Evolutionary conservation across 228 moss, liverwort and hornwort genomes (phyloP), one percentile per base, ranked within the genome.

Genomic region (Sphagnum magellanicum): DNA sequence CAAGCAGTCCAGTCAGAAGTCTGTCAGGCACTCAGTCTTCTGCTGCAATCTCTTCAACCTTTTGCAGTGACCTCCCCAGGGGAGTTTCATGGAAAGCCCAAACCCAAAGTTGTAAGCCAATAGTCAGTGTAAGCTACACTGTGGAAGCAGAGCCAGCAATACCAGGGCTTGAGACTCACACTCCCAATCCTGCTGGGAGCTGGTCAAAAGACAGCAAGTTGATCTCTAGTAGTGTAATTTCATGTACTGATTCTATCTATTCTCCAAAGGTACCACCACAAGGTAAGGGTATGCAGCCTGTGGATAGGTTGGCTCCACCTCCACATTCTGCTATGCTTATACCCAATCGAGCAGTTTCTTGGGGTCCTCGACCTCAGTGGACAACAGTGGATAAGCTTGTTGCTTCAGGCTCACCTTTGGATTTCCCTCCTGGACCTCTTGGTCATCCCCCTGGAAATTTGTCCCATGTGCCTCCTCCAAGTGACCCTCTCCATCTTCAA

Each of bases 281-380:
- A 66, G 81, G 77, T 64, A 79, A 61, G 74, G 62, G 61, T n/a
- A 59, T 76, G 48, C 72, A 67, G 60, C 62, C 76, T 69, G 13
- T 72, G 47, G 85, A 81, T 61, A 50, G 59, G 74, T 51, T 59
- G 50, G 65, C 61, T 32, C 76, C 61, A 61, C 70, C 78, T 64
- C 62, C 32, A 1, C 78, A 74, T 10, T 76, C 70, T 49, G 50
- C 74, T 53, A 59, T 80, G 78, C 75, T 64, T 32, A 8, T 61
- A 47, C 60, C 67, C 11, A 66, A 60, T 51, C 66, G 60, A 65
- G 73, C 78, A 66, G 67, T 66, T 32, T 15, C 68, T 3, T 87
- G 83, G 87, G 83, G 74, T 62, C 70, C 78, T 68, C 83, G 72
- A 51, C 74, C 71, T 63, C 76, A 62, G 61, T 87, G 87, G 87